Percentiles rank a stretch among this genome's conserved stretches.
Conservation (phyloP, 2,329 filamentous ascomycete genomes). For the Fusarium staphyleae region DNA sequence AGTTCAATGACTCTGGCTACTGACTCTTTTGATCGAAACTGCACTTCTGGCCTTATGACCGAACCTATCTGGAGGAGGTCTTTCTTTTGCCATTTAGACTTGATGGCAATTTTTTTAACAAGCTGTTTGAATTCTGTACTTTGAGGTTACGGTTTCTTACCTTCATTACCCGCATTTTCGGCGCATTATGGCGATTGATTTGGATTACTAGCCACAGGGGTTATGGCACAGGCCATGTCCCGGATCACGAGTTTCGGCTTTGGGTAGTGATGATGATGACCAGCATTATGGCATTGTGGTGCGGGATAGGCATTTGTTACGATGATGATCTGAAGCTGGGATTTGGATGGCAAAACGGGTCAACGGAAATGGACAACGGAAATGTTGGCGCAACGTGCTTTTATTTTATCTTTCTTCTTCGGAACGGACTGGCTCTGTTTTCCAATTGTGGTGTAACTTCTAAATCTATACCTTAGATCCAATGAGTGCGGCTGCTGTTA, state of each 20-base stretch:
- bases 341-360: constrained; percentile 24
- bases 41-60: too few relatives aligned
- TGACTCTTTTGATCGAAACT: too few relatives aligned
- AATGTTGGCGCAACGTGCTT: constrained; percentile 23
- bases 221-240: neutral
- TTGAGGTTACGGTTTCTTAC: constrained; percentile 11
- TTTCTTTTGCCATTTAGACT: neutral
- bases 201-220: neutral
- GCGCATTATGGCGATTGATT: constrained; percentile 25
- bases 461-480: constrained; percentile 10
- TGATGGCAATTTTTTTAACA: neutral
- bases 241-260: constrained; percentile 8
- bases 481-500: constrained; percentile 8
- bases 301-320: constrained; percentile 13
- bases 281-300: constrained; percentile 19
- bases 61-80: too few relatives aligned
- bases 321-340: constrained; percentile 34
- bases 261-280: constrained; percentile 29
- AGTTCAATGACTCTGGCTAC: too few relatives aligned
- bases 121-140: constrained; percentile 1
- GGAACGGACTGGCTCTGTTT: constrained; percentile 32
- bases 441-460: constrained; percentile 13
- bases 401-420: constrained; percentile 6
- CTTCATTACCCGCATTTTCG: constrained; percentile 20
- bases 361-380: constrained; percentile 10